A percentile compares a stretch with the other conserved stretches of the same genome.
These are phyloP conservation scores for Xylaria sp. DNA, from an alignment of 2,329 filamentous ascomycete genomes.

Conservation along the genomic window DNA sequence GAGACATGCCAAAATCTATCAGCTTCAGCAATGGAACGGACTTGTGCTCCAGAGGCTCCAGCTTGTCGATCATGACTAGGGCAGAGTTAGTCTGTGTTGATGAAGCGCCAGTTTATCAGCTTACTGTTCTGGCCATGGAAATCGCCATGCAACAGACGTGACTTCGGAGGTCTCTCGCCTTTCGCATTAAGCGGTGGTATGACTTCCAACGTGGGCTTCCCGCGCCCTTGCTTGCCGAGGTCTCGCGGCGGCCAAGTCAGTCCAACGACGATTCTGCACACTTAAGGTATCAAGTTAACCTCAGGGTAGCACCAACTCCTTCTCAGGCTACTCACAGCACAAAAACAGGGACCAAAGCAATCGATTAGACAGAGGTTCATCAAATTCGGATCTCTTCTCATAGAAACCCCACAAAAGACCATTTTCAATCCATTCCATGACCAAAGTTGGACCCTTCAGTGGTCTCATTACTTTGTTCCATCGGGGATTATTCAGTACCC, in stretches of 20 bases:
- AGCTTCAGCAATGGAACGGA: constrained; percentile 37
- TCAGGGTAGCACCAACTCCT: background rate
- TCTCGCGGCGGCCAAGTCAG: constrained; percentile 39
- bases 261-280: constrained; percentile 39
- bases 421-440: constrained; percentile 42
- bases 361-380: constrained; percentile 39
- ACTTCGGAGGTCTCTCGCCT: constrained; percentile 31
- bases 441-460: constrained; percentile 28
- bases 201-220: constrained; percentile 18
- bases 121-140: constrained; percentile 40
- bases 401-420: constrained; percentile 35
- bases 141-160: constrained; percentile 37
- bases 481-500: constrained; percentile 11
- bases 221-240: background rate
- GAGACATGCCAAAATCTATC: constrained; percentile 40
- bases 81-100: background rate
- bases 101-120: background rate
- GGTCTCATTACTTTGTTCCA: constrained; percentile 1
- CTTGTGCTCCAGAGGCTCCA: constrained; percentile 34
- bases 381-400: constrained; percentile 26
- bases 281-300: constrained; percentile 19
- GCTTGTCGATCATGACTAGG: constrained; percentile 41
- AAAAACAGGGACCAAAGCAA: constrained; percentile 43
- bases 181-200: constrained; percentile 20
- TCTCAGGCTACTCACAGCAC: constrained; percentile 32